Evolutionary conservation across 768 basidiomycete species (phyloP), one percentile per base, ranked within the genome.

Genomic region (Clitopilus passeckerianus): DNA sequence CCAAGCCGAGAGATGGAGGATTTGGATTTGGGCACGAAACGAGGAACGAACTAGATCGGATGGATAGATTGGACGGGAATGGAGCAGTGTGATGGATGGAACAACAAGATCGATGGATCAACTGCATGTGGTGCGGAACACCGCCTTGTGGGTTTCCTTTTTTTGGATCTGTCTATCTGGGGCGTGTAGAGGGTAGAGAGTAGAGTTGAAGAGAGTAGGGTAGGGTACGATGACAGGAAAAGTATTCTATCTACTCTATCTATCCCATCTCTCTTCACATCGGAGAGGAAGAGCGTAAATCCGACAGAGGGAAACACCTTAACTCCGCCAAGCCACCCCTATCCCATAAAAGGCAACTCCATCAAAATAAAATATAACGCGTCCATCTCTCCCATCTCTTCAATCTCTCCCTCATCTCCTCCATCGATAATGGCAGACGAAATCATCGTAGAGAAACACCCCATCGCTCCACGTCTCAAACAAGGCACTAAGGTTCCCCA

Each of bases 391-490:
- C 22, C 6, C 1, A 23, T 9, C 54, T 24, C 16, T 53, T 16
- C 18, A n/a, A 24, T 53, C 12, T 15, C 37, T 14, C 24, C 27
- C 10, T 37, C 54, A 16, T 22, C 54, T 34, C 54, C 37, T 27
- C 50, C 64, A 24, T 50, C 62, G 62, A 59, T 66, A 67, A 82
- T 82, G 81, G 60, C 79, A 58, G 80, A 79, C 34, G 65, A 70
- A 34, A 63, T 65, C 57, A 27, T 67, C 34, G 64, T 77, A 53
- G 74, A 72, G 6, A 80, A 80, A 35, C 87, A 91, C 73, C 91
- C 93, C 46, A 77, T 94, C 55, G 91, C 92, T 4, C 83, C 89
- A 50, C 88, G 93, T 59, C 69, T 95, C 61, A 65, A 82, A 63
- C 70, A 80, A 46, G 86, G 86, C 9, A 68, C 70, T 52, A 89